Conservation (phyloP, 345 rosid genomes). For the Syzygium aromaticum region DNA sequence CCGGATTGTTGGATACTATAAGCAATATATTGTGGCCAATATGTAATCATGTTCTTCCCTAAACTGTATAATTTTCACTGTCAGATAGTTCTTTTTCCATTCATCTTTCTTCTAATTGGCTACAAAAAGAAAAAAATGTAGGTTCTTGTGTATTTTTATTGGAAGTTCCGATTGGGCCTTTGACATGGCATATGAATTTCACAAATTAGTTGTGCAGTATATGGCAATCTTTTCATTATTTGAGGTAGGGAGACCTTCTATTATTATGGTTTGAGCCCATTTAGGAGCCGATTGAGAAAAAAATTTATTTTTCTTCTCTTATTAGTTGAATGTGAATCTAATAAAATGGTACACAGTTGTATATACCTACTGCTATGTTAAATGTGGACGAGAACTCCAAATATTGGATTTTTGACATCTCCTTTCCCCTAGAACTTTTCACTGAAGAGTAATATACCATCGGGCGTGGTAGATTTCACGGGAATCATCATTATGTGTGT, state of each 20-base stretch:
- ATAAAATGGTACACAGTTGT: background rate
- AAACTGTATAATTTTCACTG: no score
- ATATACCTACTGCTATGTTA: background rate
- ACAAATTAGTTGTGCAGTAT: no score
- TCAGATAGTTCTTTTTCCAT: background rate
- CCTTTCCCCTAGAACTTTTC: background rate
- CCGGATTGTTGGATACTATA: slow-evolving; percentile 59
- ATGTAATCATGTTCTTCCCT: slow-evolving; percentile 26
- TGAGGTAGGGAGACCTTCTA: no score
- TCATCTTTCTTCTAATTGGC: background rate
- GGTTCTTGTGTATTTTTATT: no score
- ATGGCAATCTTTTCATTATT: no score
- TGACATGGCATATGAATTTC: no score
- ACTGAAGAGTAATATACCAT: background rate
- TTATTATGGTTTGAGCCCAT: no score
- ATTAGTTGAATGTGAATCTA: background rate
- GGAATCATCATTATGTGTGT: background rate
- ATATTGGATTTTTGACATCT: background rate
- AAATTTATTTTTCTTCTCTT: background rate
- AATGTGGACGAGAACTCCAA: background rate
- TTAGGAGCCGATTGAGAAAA: background rate
- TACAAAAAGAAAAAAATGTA: no score
- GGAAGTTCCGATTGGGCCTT: no score
- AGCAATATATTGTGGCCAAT: slow-evolving; percentile 20
- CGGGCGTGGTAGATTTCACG: background rate